Evolutionary conservation across 495 filamentous ascomycete genomes (phyloP).

Genomic region (Jackrogersella minutella): DNA sequence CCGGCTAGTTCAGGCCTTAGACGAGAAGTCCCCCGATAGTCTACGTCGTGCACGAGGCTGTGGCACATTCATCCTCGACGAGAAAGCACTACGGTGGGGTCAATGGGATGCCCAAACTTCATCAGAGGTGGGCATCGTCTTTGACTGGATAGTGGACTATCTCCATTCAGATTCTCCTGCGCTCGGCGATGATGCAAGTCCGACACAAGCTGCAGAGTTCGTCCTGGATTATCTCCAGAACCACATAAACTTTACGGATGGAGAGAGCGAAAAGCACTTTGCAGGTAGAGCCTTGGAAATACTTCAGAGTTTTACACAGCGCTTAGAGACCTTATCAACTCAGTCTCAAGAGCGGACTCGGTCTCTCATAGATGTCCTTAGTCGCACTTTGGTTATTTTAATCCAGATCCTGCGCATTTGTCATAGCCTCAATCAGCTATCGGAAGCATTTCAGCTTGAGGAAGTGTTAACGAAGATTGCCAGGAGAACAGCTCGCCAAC

Average conservation of each 20-base stretch:
- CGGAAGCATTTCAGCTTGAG: slow-evolving; percentile 51
- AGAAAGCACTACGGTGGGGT: slow-evolving; percentile 67
- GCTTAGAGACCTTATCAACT: slow-evolving; percentile 40
- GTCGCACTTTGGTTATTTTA: slow-evolving; percentile 40
- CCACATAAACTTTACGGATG: slow-evolving; percentile 46
- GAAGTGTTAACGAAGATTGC: slow-evolving; percentile 51
- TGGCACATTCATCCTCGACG: slow-evolving; percentile 55
- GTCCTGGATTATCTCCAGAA: slow-evolving; percentile 52
- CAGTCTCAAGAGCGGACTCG: slow-evolving; percentile 16
- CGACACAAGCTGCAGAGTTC: slow-evolving; percentile 49
- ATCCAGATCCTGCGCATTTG: slow-evolving; percentile 49
- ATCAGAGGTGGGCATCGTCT: slow-evolving; percentile 68
- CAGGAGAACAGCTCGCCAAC: slow-evolving; percentile 48
- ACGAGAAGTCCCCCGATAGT: slow-evolving; percentile 40
- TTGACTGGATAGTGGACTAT: slow-evolving; percentile 64
- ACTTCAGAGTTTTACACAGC: slow-evolving; percentile 48
- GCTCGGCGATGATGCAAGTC: background rate
- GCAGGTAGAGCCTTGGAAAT: slow-evolving; percentile 55
- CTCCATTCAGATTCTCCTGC: slow-evolving; percentile 28
- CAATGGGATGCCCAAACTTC: slow-evolving; percentile 74
- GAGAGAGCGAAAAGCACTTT: slow-evolving; percentile 48
- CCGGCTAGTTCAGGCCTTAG: slow-evolving; percentile 63
- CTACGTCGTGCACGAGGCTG: slow-evolving; percentile 41
- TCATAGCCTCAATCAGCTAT: slow-evolving; percentile 32
- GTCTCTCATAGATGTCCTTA: slow-evolving; percentile 40